A percentile compares a stretch with the other conserved stretches of the same genome.
These are phyloP conservation scores for Cladophialophora exuberans DNA, from an alignment of 2,329 filamentous ascomycete genomes.

Conservation along the genomic window DNA sequence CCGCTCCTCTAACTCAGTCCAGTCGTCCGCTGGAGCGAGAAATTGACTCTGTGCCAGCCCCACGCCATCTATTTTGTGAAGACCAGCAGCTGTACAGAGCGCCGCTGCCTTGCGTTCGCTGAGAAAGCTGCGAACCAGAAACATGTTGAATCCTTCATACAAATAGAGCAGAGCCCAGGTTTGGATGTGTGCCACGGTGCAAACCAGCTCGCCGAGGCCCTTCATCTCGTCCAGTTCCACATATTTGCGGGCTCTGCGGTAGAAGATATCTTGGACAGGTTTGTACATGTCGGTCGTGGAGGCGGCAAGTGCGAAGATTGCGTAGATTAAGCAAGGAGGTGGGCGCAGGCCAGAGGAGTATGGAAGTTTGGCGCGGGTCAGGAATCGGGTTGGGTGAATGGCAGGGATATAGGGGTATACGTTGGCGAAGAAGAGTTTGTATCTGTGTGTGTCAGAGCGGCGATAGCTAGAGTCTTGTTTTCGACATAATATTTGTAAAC, in stretches of 20 bases:
- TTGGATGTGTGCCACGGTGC: background rate
- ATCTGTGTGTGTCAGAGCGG: background rate
- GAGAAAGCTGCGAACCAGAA: background rate
- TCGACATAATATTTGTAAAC: background rate
- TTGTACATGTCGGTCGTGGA: background rate
- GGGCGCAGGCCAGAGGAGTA: background rate
- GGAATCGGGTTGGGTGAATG: background rate
- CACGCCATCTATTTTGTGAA: background rate
- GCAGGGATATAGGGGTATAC: background rate
- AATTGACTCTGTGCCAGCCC: background rate
- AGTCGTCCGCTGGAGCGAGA: background rate
- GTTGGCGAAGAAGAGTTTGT: background rate
- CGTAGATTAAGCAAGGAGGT: background rate
- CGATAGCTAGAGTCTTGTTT: background rate
- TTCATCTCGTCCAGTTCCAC: background rate
- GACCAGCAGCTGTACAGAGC: background rate
- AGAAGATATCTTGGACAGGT: background rate
- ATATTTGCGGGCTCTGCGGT: background rate
- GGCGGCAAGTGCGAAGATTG: background rate
- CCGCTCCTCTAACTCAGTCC: background rate
- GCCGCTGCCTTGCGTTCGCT: background rate
- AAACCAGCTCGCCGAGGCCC: background rate
- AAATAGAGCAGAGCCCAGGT: background rate
- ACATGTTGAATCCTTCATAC: background rate
- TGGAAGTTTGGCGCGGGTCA: background rate